Base-by-base conservation (phyloP, 805 yeast genomes). In the Torulaspora indica region DNA sequence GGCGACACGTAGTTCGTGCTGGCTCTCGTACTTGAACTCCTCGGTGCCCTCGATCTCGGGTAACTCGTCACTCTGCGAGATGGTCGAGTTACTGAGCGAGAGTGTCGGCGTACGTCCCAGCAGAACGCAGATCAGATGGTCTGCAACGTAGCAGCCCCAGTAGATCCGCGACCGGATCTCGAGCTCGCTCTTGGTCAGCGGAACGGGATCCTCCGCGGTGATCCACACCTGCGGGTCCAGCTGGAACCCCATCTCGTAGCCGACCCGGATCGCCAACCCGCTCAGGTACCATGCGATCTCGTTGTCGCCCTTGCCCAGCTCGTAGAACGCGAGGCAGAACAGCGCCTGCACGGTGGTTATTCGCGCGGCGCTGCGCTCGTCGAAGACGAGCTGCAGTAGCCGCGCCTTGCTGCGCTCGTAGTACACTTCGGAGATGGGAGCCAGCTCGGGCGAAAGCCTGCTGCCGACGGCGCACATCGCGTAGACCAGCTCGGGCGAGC, bases 131-230 rank as follows among this genome's bases (percentile, higher is more conserved):
- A 79, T 76, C 52, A 79, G 76, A 56, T 78, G 84, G 58, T 80
- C 86, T 2, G 81, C 81, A 45, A 79, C 65, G 57, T 75, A 80
- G 39, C 80, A 73, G 3, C 85, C 85, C 86, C 86, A 80, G 56
- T 76, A 77, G 8, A 80, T 76, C 46, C 86, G 65, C 39, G 79
- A 72, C 46, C 83, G 68, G 43, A 80, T 77, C 32, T 74, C 77
- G 13, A 75, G 67, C 51, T 78, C 81, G 39, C 78, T 69, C 25
- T 72, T 69, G n/a, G 72, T 66, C 38, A 75, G 58, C 30, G 40
- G 34, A 37, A 56, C 57, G n/a, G 65, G 60, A 29, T 48, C 34
- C 27, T 62, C 67, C 9, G 59, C 64, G 7, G 67, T 54, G 50
- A 72, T 72, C 83, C 83, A 79, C n/a, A 73, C 77, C 47, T 75